Evolutionary conservation across 2,329 filamentous ascomycete species (phyloP), one percentile per base, ranked within the genome.

Genomic region (Talaromyces sp.): DNA sequence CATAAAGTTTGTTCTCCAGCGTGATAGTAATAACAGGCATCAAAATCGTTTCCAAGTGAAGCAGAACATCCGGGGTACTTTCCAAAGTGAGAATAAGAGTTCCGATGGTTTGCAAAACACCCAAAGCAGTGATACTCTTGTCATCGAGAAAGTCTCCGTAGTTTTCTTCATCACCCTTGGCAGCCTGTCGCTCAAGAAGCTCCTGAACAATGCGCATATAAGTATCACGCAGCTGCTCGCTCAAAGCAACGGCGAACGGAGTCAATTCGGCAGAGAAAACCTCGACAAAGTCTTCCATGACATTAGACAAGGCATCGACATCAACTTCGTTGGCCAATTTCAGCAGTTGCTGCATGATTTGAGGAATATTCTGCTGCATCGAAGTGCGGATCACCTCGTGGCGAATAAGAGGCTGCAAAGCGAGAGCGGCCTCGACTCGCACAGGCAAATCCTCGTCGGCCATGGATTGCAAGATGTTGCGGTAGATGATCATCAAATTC

Each of bases 221-320:
- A 0, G 94, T 99, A 70, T 99, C 94, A 50, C 93, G 88, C 54
- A 99, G 82, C 76, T 99, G 94, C 77, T 97, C 92, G 70, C 92
- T 96, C 3, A 99, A 82, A 4, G 94, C 94, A 32, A 99, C 93
- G 11, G 94, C 94, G 69, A 99, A 99, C 3, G 94, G 94, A 6
- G 94, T 97, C 53, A 99, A 83, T 74, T 99, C 94, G 2, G 91
- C 85, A n/a, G 94, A 93, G 72, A 99, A 99, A 2, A 97, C 92
- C 75, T 99, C 94, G 52, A 99, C 94, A 72, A 99, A 99, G 72
- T 99, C 94, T 76, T 99, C 94, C 94, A 99, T 99, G 43, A 99
- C 94, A 70, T 97, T 97, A 24, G 94, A 93, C 46, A 99, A 82
- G 5, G 94, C 92, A 75, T 99, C 94, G 54, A 99, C 93, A 72